These are phyloP conservation scores for Phyllosticta citriasiana DNA, from an alignment of 2,329 filamentous ascomycete genomes.

Conservation along the genomic window DNA sequence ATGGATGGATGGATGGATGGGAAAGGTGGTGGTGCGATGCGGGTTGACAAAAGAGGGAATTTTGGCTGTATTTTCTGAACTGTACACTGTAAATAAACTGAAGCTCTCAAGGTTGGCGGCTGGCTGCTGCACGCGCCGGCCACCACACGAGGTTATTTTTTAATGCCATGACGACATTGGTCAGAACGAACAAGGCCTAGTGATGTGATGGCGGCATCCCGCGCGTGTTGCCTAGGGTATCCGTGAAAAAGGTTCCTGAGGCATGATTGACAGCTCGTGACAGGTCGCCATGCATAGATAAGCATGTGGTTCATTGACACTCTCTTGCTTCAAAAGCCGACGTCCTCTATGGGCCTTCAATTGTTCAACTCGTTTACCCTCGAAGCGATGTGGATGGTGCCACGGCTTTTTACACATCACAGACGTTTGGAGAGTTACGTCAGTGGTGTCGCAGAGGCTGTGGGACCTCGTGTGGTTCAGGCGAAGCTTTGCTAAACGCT, in stretches of 20 bases:
- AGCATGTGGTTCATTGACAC: not conserved
- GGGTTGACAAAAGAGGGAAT: not conserved
- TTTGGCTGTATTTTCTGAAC: not conserved
- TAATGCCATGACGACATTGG: not conserved
- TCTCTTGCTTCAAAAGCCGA: not conserved
- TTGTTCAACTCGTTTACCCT: not conserved
- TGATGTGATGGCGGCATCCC: not conserved
- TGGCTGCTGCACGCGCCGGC: not conserved
- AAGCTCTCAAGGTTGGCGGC: not conserved
- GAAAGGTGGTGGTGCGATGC: not conserved
- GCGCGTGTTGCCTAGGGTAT: not conserved
- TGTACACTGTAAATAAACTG: not conserved
- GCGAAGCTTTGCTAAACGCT: not conserved
- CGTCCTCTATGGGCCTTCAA: not conserved
- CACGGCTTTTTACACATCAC: not conserved
- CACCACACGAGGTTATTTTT: not conserved
- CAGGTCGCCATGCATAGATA: not conserved
- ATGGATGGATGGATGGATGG: not conserved
- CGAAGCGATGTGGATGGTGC: not conserved
- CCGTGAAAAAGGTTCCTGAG: not conserved
- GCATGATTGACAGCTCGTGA: not conserved
- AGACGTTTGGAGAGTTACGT: not conserved
- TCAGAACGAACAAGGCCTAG: not conserved
- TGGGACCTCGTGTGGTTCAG: not conserved
- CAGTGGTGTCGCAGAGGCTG: not conserved